Conservation (phyloP, 1,284 basidiomycete genomes). For the Tremellales sp. region DNA sequence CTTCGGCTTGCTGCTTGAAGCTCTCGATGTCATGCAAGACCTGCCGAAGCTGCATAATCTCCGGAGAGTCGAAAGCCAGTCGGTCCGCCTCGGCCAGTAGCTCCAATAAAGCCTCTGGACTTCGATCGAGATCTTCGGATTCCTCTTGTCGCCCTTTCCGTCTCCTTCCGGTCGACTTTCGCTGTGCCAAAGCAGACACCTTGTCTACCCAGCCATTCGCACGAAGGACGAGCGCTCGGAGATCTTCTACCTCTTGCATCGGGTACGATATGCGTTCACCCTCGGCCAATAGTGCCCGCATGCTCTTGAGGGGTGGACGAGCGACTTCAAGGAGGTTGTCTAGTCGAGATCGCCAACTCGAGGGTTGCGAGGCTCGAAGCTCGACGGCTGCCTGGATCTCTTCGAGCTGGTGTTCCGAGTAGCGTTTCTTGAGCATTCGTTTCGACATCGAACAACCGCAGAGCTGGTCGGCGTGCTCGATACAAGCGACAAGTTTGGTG, state of each 20-base stretch:
- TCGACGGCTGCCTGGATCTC: conserved; percentile 64
- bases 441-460: conserved; percentile 64
- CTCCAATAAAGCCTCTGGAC: conserved; percentile 22
- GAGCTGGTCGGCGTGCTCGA: conserved; percentile 74
- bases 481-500: conserved; percentile 71
- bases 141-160: conserved; percentile 27
- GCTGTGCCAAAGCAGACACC: conserved; percentile 28
- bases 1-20: conserved; percentile 35
- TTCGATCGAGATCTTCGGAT: conserved; percentile 22
- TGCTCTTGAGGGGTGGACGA: conserved; percentile 66
- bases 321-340: conserved; percentile 65
- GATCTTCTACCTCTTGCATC: conserved; percentile 65
- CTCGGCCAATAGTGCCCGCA: conserved; percentile 74
- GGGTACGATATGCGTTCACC: conserved; percentile 77
- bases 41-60: conserved; percentile 39
- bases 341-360: conserved; percentile 70
- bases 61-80: conserved; percentile 46
- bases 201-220: conserved; percentile 73
- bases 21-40: conserved; percentile 27
- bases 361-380: conserved; percentile 69
- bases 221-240: conserved; percentile 71
- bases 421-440: conserved; percentile 69
- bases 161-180: conserved; percentile 35
- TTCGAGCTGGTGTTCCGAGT: conserved; percentile 71
- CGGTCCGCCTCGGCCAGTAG: conserved; percentile 35